Conservation (phyloP, 495 filamentous ascomycete genomes). For the Aspergillus mulundensis region DNA sequence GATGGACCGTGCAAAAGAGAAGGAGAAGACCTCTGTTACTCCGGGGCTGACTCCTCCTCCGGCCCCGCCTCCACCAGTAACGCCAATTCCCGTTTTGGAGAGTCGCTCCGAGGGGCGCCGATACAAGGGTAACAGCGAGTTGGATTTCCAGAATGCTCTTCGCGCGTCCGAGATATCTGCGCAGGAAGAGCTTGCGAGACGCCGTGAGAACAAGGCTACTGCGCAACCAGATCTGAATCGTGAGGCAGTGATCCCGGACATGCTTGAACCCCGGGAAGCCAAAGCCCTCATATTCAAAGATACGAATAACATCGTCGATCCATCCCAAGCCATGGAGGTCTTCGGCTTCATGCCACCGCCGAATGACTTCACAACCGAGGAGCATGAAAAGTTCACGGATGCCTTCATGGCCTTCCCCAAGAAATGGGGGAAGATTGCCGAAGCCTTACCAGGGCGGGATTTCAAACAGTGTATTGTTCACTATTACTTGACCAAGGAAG, state of each 20-base stretch:
- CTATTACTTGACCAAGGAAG: conserved; percentile 91
- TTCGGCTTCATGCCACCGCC: conserved; percentile 72
- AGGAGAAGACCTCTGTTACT: conserved; percentile 49
- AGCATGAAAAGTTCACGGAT: conserved; percentile 72
- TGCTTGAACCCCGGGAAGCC: conserved; percentile 56
- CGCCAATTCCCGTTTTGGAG: conserved; percentile 42
- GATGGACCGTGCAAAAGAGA: conserved; percentile 60
- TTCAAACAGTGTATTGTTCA: conserved; percentile 88
- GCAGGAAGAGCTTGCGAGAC: conserved; percentile 67
- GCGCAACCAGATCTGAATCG: conserved; percentile 72
- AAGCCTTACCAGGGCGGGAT: conserved; percentile 63
- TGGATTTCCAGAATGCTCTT: conserved; percentile 72
- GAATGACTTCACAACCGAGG: conserved; percentile 79
- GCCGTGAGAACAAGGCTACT: conserved; percentile 59
- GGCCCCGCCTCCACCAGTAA: conserved; percentile 30
- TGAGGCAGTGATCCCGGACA: conserved; percentile 80
- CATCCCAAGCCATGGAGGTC: conserved; percentile 60
- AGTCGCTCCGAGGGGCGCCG: conserved; percentile 41
- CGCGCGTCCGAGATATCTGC: conserved; percentile 72
- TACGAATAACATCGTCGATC: conserved; percentile 63
- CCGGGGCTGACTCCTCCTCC: conserved; percentile 49
- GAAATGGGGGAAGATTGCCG: conserved; percentile 87
- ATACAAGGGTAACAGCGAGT: conserved; percentile 64
- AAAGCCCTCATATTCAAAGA: conserved; percentile 59
- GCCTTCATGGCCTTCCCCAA: conserved; percentile 79